phyloP scores from a whole-genome alignment of 2,329 filamentous ascomycete species.

The Ascochyta clinopodiicola region DNA sequence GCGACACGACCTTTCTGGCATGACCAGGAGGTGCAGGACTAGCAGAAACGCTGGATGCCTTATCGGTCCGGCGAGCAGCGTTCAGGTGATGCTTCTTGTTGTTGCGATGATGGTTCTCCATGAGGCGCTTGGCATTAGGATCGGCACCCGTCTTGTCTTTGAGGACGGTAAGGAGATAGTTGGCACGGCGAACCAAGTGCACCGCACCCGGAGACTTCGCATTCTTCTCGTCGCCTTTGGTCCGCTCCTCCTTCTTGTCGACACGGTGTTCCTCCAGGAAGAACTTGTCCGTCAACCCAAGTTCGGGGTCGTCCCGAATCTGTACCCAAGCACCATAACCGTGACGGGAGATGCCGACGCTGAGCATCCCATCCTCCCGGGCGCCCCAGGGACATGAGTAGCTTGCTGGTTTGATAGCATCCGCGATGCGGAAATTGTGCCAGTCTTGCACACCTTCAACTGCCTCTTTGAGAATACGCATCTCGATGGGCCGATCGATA shows the following conservation, averaged over 20 bases:
- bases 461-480: slow-evolving; percentile 80
- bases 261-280: slow-evolving; percentile 98
- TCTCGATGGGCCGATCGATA: slow-evolving; percentile 86
- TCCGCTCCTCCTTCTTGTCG: slow-evolving; percentile 93
- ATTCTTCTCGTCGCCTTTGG: slow-evolving; percentile 70
- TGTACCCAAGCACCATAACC: slow-evolving; percentile 95
- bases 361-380: slow-evolving; percentile 95
- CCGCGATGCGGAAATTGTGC: slow-evolving; percentile 81
- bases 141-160: slow-evolving; percentile 82
- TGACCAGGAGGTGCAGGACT: slow-evolving; percentile 68
- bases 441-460: slow-evolving; percentile 71
- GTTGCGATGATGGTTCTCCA: slow-evolving; percentile 94
- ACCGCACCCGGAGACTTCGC: slow-evolving; percentile 96
- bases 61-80: slow-evolving; percentile 66
- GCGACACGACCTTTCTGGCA: slow-evolving; percentile 40
- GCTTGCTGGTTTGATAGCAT: slow-evolving; percentile 89
- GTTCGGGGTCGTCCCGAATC: slow-evolving; percentile 88
- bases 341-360: slow-evolving; percentile 89
- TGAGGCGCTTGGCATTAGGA: slow-evolving; percentile 74
- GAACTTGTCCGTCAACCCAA: slow-evolving; percentile 87
- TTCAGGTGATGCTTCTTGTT: slow-evolving; percentile 74
- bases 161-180: slow-evolving; percentile 94
- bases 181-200: slow-evolving; percentile 90
- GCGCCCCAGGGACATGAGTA: slow-evolving; percentile 93
- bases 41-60: slow-evolving; percentile 68